Conservation (phyloP, 768 basidiomycete species). For the Rickenella mellea region DNA sequence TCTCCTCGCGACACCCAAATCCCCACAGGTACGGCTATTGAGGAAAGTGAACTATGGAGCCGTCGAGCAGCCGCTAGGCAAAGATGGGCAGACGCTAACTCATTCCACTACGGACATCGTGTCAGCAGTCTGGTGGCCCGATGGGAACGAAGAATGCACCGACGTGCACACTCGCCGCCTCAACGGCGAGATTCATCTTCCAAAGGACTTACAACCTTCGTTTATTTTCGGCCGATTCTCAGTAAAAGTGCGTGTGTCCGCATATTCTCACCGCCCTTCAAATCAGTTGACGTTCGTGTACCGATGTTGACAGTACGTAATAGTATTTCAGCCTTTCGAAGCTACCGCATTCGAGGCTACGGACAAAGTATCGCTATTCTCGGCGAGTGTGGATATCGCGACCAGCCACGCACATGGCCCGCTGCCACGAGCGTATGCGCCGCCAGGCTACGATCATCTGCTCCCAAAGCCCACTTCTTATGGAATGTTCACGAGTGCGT, state of each 20-base stretch:
- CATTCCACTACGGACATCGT: too few relatives aligned
- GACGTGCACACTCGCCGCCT: slow-evolving; percentile 2
- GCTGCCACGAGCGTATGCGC: slow-evolving; percentile 34
- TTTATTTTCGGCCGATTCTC: slow-evolving; percentile 35
- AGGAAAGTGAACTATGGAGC: neutral
- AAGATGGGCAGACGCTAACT: too few relatives aligned
- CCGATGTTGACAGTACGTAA: neutral
- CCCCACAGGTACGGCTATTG: neutral
- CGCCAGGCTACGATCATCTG: slow-evolving; percentile 41
- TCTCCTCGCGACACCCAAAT: slow-evolving; percentile 28
- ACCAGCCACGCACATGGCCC: slow-evolving; percentile 30
- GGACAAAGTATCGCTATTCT: slow-evolving; percentile 22
- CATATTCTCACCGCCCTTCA: neutral
- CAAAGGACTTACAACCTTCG: slow-evolving; percentile 8
- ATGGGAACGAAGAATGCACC: too few relatives aligned
- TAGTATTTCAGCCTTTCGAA: neutral
- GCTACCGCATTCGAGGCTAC: slow-evolving; percentile 6
- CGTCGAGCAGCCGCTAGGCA: too few relatives aligned
- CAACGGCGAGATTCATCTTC: slow-evolving; percentile 11
- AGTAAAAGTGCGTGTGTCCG: slow-evolving; percentile 29
- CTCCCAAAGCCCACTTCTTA: too few relatives aligned
- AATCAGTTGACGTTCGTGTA: neutral
- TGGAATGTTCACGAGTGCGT: too few relatives aligned
- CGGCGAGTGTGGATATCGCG: slow-evolving; percentile 29
- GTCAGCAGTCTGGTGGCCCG: too few relatives aligned